Evolutionary conservation across 1,284 basidiomycete genomes (phyloP).

Genomic region (Agaricales sp.): DNA sequence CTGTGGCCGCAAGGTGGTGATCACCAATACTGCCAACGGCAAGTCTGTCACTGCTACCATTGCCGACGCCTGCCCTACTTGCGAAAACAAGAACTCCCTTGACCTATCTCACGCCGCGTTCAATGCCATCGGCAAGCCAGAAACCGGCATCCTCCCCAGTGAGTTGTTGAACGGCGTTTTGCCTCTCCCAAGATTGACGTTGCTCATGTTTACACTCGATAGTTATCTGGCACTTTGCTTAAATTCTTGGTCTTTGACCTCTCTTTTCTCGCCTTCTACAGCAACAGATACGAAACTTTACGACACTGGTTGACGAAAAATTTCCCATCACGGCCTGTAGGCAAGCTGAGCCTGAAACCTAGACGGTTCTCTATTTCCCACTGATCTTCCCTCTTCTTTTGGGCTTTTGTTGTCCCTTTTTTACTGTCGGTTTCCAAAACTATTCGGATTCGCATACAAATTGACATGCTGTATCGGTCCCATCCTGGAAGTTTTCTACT

Average conservation of each 20-base stretch:
- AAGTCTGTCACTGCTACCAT: constrained; percentile 53
- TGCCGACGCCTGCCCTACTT: constrained; percentile 82
- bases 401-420: neutral
- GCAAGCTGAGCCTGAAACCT: constrained; percentile 5
- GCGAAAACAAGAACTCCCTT: constrained; percentile 53
- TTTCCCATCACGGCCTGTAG: constrained; percentile 14
- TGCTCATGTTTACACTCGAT: constrained; percentile 4
- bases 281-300: constrained; percentile 20
- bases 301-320: constrained; percentile 30
- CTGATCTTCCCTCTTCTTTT: neutral
- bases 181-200: constrained; percentile 3
- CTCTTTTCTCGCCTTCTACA: constrained; percentile 12
- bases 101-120: constrained; percentile 80
- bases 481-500: neutral
- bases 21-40: constrained; percentile 52
- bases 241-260: constrained; percentile 13
- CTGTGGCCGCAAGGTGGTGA: constrained; percentile 56
- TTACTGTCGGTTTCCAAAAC: neutral
- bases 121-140: constrained; percentile 40
- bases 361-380: neutral
- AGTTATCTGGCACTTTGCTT: constrained; percentile 41
- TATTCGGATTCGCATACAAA: neutral
- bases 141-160: constrained; percentile 55
- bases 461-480: neutral
- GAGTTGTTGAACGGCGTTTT: constrained; percentile 18